phyloP scores from a whole-genome alignment of 1,284 basidiomycete species.

The Stygiomarasmius scandens region DNA sequence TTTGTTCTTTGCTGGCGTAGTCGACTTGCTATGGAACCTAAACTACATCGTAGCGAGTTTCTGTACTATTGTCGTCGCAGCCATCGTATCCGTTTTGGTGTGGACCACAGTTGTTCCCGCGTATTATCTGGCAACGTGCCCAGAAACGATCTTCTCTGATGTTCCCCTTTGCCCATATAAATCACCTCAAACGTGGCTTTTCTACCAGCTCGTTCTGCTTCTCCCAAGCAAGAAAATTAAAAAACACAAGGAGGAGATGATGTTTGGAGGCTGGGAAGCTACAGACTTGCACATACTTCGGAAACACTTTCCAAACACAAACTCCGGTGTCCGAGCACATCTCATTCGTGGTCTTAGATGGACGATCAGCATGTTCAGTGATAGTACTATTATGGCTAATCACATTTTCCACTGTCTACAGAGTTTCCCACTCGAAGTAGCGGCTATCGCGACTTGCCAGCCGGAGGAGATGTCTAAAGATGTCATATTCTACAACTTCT shows the following conservation, averaged over 20 bases:
- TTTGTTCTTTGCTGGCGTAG: slow-evolving; percentile 31
- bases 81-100: slow-evolving; percentile 4
- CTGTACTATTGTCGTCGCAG: slow-evolving; percentile 5
- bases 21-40: slow-evolving; percentile 20
- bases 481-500: slow-evolving; percentile 16
- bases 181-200: slow-evolving; percentile 14
- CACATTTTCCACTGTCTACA: slow-evolving; percentile 17
- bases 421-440: slow-evolving; percentile 11
- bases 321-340: slow-evolving; percentile 3
- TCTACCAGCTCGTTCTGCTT: slow-evolving; percentile 9
- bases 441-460: slow-evolving; percentile 11
- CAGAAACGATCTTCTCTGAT: not conserved
- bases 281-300: slow-evolving; percentile 14
- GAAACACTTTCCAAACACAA: slow-evolving; percentile 6
- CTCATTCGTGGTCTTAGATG: slow-evolving; percentile 14
- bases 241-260: too few species aligned
- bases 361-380: slow-evolving; percentile 15
- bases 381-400: slow-evolving; percentile 17
- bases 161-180: slow-evolving; percentile 14
- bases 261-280: slow-evolving; percentile 10
- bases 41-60: slow-evolving; percentile 5
- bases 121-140: slow-evolving; percentile 7
- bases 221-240: not conserved
- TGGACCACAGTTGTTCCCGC: slow-evolving; percentile 11
- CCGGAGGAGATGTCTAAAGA: slow-evolving; percentile 9